A percentile compares a stretch with the other conserved stretches of the same genome.
Evolutionary conservation across 495 filamentous ascomycete species (phyloP).

Genomic region (Apodospora peruviana): DNA sequence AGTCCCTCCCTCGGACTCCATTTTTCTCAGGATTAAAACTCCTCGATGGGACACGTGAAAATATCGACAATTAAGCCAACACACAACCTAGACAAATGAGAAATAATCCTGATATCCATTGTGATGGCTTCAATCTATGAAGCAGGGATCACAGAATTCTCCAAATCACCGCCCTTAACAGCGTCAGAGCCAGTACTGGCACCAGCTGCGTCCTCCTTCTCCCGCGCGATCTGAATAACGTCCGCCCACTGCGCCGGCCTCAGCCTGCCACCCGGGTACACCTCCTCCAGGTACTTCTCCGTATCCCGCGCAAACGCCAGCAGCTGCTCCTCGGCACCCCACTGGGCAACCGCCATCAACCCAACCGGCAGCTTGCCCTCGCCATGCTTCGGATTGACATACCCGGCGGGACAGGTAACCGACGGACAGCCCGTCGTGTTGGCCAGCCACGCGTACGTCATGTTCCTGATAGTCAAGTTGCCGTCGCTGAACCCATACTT

Average conservation of each 20-base stretch:
- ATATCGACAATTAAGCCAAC: too few relatives aligned
- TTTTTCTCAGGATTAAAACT: too few relatives aligned
- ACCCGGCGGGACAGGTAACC: slow-evolving; percentile 74
- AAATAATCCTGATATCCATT: too few relatives aligned
- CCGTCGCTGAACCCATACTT: slow-evolving; percentile 66
- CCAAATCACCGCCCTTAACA: too few relatives aligned
- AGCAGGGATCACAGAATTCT: too few relatives aligned
- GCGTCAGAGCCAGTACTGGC: too few relatives aligned
- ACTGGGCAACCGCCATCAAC: slow-evolving; percentile 86
- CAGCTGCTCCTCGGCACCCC: slow-evolving; percentile 78
- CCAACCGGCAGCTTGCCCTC: slow-evolving; percentile 59
- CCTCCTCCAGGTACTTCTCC: slow-evolving; percentile 46
- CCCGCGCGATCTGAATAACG: slow-evolving; percentile 28
- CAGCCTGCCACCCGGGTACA: slow-evolving; percentile 31
- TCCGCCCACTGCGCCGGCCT: slow-evolving; percentile 39
- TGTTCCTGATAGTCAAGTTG: slow-evolving; percentile 65
- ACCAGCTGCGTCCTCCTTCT: background rate
- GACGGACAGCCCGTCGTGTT: slow-evolving; percentile 79
- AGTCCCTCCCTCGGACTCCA: too few relatives aligned
- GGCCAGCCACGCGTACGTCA: slow-evolving; percentile 85
- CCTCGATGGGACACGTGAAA: too few relatives aligned
- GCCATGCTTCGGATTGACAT: slow-evolving; percentile 46
- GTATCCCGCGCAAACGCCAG: slow-evolving; percentile 67
- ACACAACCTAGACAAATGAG: too few relatives aligned
- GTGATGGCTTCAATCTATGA: too few relatives aligned